A percentile compares a stretch with the other conserved stretches of the same genome.
These are phyloP conservation scores for Agaricus blazei DNA, from an alignment of 768 basidiomycete genomes.

Conservation along the genomic window DNA sequence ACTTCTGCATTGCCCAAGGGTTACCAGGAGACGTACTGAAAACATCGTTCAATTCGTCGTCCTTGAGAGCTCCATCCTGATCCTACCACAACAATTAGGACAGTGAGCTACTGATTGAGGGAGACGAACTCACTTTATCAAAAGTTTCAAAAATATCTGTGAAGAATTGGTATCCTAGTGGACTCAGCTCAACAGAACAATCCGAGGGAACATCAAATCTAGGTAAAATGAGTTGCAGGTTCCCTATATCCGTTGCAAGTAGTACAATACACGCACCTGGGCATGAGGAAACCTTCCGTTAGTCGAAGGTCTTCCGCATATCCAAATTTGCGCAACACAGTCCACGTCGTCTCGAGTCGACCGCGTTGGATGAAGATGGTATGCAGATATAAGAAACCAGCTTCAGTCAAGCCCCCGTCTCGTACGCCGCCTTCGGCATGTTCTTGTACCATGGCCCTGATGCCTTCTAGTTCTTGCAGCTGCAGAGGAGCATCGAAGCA, in stretches of 20 bases:
- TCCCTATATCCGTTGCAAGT: not conserved
- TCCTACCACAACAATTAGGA: slow-evolving; percentile 48
- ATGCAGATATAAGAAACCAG: slow-evolving; percentile 90
- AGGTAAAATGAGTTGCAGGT: not conserved
- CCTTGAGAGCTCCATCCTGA: slow-evolving; percentile 89
- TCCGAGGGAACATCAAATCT: slow-evolving; percentile 93
- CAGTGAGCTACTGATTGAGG: too few relatives aligned
- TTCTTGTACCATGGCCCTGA: slow-evolving; percentile 84
- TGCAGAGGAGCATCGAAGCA: slow-evolving; percentile 94
- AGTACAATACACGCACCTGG: slow-evolving; percentile 59
- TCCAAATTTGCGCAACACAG: slow-evolving; percentile 89
- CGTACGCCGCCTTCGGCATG: slow-evolving; percentile 72
- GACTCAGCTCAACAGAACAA: slow-evolving; percentile 93
- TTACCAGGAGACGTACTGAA: slow-evolving; percentile 96
- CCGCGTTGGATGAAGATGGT: slow-evolving; percentile 97
- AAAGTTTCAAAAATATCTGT: slow-evolving; percentile 95
- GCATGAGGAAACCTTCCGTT: slow-evolving; percentile 81
- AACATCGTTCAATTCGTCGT: slow-evolving; percentile 76
- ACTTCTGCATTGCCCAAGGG: slow-evolving; percentile 91
- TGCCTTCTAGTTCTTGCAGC: slow-evolving; percentile 91
- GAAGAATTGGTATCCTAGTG: slow-evolving; percentile 93
- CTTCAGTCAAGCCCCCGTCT: slow-evolving; percentile 81
- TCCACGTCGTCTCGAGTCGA: slow-evolving; percentile 96
- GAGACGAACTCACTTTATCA: slow-evolving; percentile 61
- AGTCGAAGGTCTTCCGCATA: slow-evolving; percentile 93